Conservation (phyloP, 139 green algal genomes). For the Auxenochlorella pyrenoidosa region DNA sequence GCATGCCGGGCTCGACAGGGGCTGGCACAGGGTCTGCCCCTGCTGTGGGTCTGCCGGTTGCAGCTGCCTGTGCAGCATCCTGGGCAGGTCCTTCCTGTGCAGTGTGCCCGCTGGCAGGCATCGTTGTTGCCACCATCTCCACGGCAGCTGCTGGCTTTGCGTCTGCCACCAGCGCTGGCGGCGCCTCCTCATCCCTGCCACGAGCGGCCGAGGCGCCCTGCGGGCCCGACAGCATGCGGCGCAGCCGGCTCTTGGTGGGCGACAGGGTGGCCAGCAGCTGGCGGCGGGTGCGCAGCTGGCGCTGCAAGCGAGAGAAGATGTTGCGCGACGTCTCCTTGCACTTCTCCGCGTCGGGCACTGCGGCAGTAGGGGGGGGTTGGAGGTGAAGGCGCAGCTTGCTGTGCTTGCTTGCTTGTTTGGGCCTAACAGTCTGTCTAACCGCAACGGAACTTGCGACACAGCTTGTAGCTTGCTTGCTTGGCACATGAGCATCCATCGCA, state of each 20-base stretch:
- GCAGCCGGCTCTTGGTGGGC: not conserved
- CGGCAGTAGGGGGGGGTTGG: not conserved
- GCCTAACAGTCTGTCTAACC: too few relatives aligned
- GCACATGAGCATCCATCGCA: too few relatives aligned
- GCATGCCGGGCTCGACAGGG: too few relatives aligned
- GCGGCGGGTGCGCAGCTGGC: not conserved
- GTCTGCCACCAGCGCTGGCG: too few relatives aligned
- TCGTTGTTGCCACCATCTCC: not conserved
- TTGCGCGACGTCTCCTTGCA: not conserved
- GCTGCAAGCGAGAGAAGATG: not conserved
- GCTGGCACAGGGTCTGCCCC: too few relatives aligned
- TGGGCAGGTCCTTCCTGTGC: not conserved
- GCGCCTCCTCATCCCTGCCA: too few relatives aligned
- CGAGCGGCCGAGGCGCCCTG: not conserved
- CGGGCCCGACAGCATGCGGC: not conserved
- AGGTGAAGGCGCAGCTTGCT: not conserved
- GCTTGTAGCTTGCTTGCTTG: too few relatives aligned
- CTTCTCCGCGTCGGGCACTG: conserved; percentile 5
- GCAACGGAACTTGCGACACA: too few relatives aligned
- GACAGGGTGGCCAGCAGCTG: not conserved
- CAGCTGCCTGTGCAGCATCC: not conserved
- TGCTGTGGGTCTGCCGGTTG: too few relatives aligned
- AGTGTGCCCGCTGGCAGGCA: not conserved
- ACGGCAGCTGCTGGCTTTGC: too few relatives aligned
- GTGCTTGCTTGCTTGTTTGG: too few relatives aligned